A percentile compares a stretch with the other conserved stretches of the same genome.
These are phyloP conservation scores for Gaeumannomyces tritici DNA, from an alignment of 2,329 filamentous ascomycete genomes.

Conservation along the genomic window DNA sequence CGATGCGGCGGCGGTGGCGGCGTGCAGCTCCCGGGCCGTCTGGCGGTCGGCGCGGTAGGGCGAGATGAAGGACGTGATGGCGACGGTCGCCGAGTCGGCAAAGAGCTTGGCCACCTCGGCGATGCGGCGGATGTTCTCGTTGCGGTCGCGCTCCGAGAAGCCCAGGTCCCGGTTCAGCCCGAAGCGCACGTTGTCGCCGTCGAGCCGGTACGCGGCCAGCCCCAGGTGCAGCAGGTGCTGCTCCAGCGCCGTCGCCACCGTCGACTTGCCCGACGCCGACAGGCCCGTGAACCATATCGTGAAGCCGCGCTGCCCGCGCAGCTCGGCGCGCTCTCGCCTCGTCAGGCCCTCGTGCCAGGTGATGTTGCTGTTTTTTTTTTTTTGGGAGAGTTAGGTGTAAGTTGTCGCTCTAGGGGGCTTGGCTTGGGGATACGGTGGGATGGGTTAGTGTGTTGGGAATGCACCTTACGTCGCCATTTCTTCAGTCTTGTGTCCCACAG, in stretches of 20 bases:
- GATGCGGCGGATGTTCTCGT: conserved; percentile 96
- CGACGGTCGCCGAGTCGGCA: conserved; percentile 78
- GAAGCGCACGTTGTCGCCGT: conserved; percentile 97
- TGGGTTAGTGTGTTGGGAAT: background rate
- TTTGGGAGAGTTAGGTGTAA: no score
- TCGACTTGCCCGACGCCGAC: conserved; percentile 93
- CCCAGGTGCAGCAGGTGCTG: conserved; percentile 87
- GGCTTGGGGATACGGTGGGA: no score
- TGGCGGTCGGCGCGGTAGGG: conserved; percentile 84
- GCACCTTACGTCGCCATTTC: conserved; percentile 4
- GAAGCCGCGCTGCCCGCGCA: conserved; percentile 77
- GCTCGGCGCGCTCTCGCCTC: conserved; percentile 62
- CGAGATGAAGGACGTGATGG: conserved; percentile 94
- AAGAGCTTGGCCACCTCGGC: conserved; percentile 96
- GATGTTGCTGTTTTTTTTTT: conserved; percentile 56
- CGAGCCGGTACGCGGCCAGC: conserved; percentile 79
- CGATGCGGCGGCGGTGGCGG: conserved; percentile 29
- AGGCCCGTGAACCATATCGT: conserved; percentile 98
- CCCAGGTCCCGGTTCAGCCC: conserved; percentile 96
- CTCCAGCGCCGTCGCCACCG: conserved; percentile 91
- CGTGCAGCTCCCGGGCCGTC: conserved; percentile 72
- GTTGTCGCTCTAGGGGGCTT: no score
- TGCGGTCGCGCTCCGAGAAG: conserved; percentile 85
- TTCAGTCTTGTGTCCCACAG: background rate
- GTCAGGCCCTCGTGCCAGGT: conserved; percentile 81